phyloP scores from a whole-genome alignment of 352 stramenopile genomes.

The Pelagophyceae sp. region DNA sequence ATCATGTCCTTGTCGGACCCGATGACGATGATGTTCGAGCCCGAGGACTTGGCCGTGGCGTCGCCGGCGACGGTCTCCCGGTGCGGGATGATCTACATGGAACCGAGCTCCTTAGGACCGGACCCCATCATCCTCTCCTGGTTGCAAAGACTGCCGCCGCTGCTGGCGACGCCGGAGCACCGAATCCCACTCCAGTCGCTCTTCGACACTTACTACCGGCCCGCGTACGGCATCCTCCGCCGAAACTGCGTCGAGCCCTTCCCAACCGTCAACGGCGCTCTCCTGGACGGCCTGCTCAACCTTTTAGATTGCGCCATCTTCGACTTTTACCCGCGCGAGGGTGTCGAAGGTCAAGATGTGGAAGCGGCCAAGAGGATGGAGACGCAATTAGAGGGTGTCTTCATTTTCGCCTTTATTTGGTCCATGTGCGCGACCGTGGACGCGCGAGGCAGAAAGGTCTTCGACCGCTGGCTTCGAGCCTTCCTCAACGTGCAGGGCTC shows the following conservation, averaged over 20 bases:
- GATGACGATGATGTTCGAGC: constrained; percentile 95
- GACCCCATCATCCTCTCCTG: constrained; percentile 75
- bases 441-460: constrained; percentile 59
- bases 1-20: constrained; percentile 84
- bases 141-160: constrained; percentile 56
- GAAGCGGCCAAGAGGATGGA: constrained; percentile 72
- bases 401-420: constrained; percentile 83
- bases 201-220: constrained; percentile 66
- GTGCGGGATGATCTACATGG: constrained; percentile 92
- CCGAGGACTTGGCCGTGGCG: constrained; percentile 82
- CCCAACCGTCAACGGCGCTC: constrained; percentile 75
- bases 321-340: constrained; percentile 45
- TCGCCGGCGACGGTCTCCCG: constrained; percentile 81
- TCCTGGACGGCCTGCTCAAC: constrained; percentile 75
- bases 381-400: constrained; percentile 70
- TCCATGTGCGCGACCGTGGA: constrained; percentile 70
- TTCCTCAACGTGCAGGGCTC: constrained; percentile 50
- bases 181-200: constrained; percentile 48
- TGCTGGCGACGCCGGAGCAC: constrained; percentile 20
- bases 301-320: constrained; percentile 79
- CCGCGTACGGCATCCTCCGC: constrained; percentile 56
- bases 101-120: constrained; percentile 76
- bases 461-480: constrained; percentile 70
- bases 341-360: constrained; percentile 44
- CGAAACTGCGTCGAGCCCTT: constrained; percentile 77